A percentile compares a stretch with the other conserved stretches of the same genome.
These are phyloP conservation scores for Debaryomyces hansenii DNA, from an alignment of 805 yeast genomes.

Conservation along the genomic window DNA sequence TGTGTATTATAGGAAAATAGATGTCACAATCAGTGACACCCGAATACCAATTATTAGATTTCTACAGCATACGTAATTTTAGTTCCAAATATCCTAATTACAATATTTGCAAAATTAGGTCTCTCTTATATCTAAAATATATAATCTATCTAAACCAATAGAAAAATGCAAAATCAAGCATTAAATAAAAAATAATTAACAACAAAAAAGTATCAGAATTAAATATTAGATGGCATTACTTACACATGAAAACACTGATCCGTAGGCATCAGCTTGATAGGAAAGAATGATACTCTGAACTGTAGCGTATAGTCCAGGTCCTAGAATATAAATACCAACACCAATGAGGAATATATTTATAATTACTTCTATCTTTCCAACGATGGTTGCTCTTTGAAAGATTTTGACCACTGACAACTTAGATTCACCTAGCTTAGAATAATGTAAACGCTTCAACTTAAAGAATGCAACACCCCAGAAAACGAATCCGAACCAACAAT, in stretches of 20 bases:
- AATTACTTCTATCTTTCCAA: constrained; percentile 37
- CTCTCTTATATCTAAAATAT: no score
- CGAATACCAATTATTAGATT: no score
- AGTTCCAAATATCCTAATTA: no score
- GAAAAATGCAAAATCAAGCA: no score
- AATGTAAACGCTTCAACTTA: constrained; percentile 34
- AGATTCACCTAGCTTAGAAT: constrained; percentile 16
- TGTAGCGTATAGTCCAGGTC: constrained; percentile 60
- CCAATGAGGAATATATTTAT: constrained; percentile 38
- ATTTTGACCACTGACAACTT: constrained; percentile 24
- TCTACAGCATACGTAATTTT: no score
- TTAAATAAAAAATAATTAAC: background rate
- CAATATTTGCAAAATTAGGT: no score
- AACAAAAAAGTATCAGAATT: background rate
- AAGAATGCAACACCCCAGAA: constrained; percentile 63
- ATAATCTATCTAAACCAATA: no score
- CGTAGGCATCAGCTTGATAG: constrained; percentile 49
- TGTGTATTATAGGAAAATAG: background rate
- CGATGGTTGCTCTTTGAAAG: constrained; percentile 22
- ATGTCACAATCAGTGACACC: background rate
- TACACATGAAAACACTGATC: constrained; percentile 53
- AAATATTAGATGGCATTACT: constrained; percentile 16
- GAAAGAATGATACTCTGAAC: constrained; percentile 54
- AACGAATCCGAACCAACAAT: constrained; percentile 66
- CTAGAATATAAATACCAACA: constrained; percentile 54